Base-by-base conservation (phyloP, 805 yeast species). In the Metschnikowia santaceciliae region DNA sequence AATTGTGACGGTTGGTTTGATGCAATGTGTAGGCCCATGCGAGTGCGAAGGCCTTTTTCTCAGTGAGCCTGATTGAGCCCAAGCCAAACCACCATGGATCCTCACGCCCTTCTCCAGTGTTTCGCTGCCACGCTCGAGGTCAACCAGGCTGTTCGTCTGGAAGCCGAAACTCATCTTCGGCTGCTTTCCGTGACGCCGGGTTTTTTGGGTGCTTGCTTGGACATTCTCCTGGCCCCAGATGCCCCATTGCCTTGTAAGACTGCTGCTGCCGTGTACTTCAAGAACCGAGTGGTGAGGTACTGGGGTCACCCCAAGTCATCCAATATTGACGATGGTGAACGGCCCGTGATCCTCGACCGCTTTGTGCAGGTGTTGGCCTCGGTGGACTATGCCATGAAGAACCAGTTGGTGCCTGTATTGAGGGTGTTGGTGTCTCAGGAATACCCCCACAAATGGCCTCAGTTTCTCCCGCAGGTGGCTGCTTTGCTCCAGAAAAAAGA, bases 231-330 rank as follows among this genome's bases (percentile, higher is more conserved):
- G 15, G 78, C 81, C 19, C 68, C 69, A 6, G 80, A 77, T 15
- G 50, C 56, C 54, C 54, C 54, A 35, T 52, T 54, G 2, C 79
- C 75, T 22, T 75, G 86, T 46, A 79, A 83, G 58, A 71, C 81
- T 45, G 88, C 95, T 11, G 86, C 95, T 2, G 90, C 94, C 0
- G 83, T 92, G 4, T 89, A 82, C 66, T 81, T 90, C 66, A 92
- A 92, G 65, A 91, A 92, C 66, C 76, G 83, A 50, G 76, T 90
- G 20, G 71, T 75, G 14, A 75, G 80, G 35, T 75, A 79, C 47
- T 91, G 97, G 97, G 49, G 54, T 32, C 37, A 34, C 14, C 45
- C 48, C 14, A 66, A 68, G 22, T 13, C 19, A 6, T 23, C 11
- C 14, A 15, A 7, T n/a, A 81, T 89, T 11, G 86, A 83, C 56